These are phyloP conservation scores for Emericellopsis atlantica DNA, from an alignment of 2,329 filamentous ascomycete species.

Conservation along the genomic window DNA sequence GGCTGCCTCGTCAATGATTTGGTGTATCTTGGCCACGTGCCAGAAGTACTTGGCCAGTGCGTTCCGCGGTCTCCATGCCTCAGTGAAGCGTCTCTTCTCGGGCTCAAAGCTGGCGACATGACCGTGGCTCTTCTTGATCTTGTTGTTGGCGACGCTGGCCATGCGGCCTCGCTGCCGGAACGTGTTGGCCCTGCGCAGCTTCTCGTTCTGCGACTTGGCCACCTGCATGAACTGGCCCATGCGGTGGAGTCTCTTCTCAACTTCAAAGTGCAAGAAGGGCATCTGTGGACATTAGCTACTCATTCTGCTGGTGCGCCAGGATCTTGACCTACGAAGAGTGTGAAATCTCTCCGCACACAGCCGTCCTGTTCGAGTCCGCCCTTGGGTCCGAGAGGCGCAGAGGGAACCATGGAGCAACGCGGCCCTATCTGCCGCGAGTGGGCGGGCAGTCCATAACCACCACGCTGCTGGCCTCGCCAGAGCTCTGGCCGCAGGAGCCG, in stretches of 20 bases:
- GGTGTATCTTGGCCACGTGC: slow-evolving; percentile 7
- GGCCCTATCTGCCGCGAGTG: slow-evolving; percentile 8
- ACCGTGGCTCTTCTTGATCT: not conserved
- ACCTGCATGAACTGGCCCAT: slow-evolving; percentile 8
- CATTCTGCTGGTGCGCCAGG: too few species aligned
- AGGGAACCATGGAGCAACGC: slow-evolving; percentile 7
- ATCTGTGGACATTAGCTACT: slow-evolving; percentile 1
- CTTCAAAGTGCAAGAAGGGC: slow-evolving; percentile 9
- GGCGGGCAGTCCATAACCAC: slow-evolving; percentile 4
- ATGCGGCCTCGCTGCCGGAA: slow-evolving; percentile 2
- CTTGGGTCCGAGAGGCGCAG: slow-evolving; percentile 3
- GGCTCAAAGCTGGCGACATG: slow-evolving; percentile 1
- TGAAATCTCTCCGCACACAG: slow-evolving; percentile 4
- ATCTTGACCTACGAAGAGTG: slow-evolving; percentile 5
- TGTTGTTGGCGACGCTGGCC: slow-evolving; percentile 3
- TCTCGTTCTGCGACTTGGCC: slow-evolving; percentile 6
- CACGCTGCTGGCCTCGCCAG: slow-evolving; percentile 7
- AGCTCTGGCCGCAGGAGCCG: slow-evolving; percentile 7
- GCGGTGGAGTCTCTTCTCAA: slow-evolving; percentile 7
- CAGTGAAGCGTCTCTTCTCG: not conserved
- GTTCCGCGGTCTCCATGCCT: slow-evolving; percentile 5
- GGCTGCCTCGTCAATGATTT: slow-evolving; percentile 8
- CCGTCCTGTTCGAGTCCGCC: not conserved
- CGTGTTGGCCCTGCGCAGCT: slow-evolving; percentile 5
- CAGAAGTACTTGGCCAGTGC: slow-evolving; percentile 9